Evolutionary conservation across 163 green algal genomes (phyloP).

Genomic region (Chlamydomonas reinhardtii): DNA sequence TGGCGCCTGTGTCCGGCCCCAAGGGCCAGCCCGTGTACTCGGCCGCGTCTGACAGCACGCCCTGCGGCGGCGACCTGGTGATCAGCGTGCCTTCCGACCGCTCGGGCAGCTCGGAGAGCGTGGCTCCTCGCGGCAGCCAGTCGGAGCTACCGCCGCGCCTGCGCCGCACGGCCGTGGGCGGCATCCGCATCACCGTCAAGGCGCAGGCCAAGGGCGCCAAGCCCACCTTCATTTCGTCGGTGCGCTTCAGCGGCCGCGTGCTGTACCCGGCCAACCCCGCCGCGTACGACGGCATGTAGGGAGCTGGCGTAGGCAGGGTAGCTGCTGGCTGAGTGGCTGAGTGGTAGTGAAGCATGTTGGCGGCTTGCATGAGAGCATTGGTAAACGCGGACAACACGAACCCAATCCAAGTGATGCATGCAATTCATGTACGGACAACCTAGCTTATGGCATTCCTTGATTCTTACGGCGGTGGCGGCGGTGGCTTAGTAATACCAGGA

Average conservation of each 20-base stretch:
- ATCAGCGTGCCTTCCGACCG: not conserved
- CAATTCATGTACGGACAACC: too few species aligned
- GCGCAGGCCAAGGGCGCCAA: not conserved
- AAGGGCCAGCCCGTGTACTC: not conserved
- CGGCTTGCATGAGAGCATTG: too few species aligned
- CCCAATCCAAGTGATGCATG: too few species aligned
- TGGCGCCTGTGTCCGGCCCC: not conserved
- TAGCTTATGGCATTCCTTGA: too few species aligned
- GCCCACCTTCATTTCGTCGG: conserved; percentile 1
- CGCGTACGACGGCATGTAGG: not conserved
- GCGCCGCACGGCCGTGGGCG: not conserved
- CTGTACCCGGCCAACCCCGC: conserved; percentile 20
- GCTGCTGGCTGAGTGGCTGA: too few species aligned
- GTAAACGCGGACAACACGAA: too few species aligned
- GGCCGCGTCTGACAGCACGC: not conserved
- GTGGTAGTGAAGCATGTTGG: too few species aligned
- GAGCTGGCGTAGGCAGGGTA: not conserved
- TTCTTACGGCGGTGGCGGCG: too few species aligned
- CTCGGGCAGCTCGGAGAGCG: not conserved
- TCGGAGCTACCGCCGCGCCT: not conserved
- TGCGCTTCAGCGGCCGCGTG: conserved; percentile 20
- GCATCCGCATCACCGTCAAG: conserved; percentile 25
- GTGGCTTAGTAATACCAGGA: too few species aligned
- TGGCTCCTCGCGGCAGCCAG: not conserved
- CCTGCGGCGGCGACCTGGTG: not conserved